These are phyloP conservation scores for Hanseniaspora gamundiae DNA, from an alignment of 1,139 yeast genomes.

Conservation along the genomic window DNA sequence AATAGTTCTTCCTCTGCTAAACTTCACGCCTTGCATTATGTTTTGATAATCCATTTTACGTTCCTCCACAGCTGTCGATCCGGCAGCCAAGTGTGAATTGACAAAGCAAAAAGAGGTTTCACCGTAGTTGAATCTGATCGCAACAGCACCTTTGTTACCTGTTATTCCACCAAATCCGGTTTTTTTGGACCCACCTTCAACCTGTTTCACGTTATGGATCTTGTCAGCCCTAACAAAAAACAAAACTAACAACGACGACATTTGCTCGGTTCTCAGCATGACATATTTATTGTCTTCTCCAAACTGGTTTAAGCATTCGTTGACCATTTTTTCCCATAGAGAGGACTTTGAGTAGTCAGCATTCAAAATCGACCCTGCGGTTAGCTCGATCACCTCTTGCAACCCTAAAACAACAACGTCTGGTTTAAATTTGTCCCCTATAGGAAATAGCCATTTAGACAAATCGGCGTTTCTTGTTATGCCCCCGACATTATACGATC, in stretches of 20 bases:
- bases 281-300: constrained; percentile 36
- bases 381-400: constrained; percentile 85
- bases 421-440: constrained; percentile 34
- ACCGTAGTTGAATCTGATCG: constrained; percentile 68
- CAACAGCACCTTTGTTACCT: constrained; percentile 92
- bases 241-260: constrained; percentile 72
- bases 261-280: constrained; percentile 68
- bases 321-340: constrained; percentile 50
- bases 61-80: constrained; percentile 63
- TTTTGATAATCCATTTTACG: constrained; percentile 73
- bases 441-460: constrained; percentile 75
- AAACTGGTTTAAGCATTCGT: constrained; percentile 40
- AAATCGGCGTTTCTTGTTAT: constrained; percentile 43
- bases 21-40: constrained; percentile 35
- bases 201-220: constrained; percentile 43
- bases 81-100: constrained; percentile 89
- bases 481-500: constrained; percentile 86
- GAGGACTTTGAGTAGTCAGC: constrained; percentile 54
- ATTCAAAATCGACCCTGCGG: constrained; percentile 69
- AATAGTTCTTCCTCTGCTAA: constrained; percentile 39
- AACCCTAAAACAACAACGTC: constrained; percentile 80
- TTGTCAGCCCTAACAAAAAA: constrained; percentile 50
- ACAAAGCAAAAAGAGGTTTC: constrained; percentile 68
- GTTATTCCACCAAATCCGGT: constrained; percentile 94
- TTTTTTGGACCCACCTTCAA: constrained; percentile 71